Percentiles rank a stretch among this genome's conserved stretches.
These are phyloP conservation scores for Phytopythium mirpurense DNA, from an alignment of 352 stramenopile genomes.

Conservation along the genomic window DNA sequence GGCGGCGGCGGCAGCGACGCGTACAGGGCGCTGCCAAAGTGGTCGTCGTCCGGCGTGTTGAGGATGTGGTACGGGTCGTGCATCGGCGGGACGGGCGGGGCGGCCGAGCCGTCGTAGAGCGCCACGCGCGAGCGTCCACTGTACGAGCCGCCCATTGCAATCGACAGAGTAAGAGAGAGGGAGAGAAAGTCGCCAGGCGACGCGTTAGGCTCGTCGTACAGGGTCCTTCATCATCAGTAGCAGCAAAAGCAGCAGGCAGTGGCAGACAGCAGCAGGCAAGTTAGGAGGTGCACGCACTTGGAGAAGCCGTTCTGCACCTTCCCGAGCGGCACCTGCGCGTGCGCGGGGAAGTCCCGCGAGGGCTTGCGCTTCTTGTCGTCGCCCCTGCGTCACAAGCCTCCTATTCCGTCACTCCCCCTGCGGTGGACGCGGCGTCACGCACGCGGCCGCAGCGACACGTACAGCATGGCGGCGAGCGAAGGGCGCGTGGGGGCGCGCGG, in stretches of 20 bases:
- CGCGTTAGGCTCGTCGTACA: neutral
- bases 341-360: conserved; percentile 67
- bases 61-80: conserved; percentile 78
- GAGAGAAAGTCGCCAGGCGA: too few relatives aligned
- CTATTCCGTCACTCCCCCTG: too few relatives aligned
- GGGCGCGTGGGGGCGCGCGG: too few relatives aligned
- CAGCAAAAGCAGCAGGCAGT: too few relatives aligned
- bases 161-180: too few relatives aligned
- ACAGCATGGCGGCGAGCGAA: too few relatives aligned
- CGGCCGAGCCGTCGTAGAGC: conserved; percentile 35
- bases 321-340: conserved; percentile 57
- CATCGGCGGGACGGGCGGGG: conserved; percentile 55
- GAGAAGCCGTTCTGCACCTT: conserved; percentile 46
- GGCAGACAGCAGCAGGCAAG: neutral
- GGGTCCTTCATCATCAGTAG: too few relatives aligned
- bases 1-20: conserved; percentile 14
- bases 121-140: conserved; percentile 36
- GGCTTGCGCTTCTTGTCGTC: conserved; percentile 85
- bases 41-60: conserved; percentile 27
- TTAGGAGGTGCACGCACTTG: conserved; percentile 17
- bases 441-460: neutral
- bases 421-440: too few relatives aligned
- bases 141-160: too few relatives aligned
- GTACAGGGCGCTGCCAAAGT: conserved; percentile 12
- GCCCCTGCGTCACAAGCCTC: conserved; percentile 11